Conservation (phyloP, 805 yeast genomes). For the Starmerella khaoyaiensis region DNA sequence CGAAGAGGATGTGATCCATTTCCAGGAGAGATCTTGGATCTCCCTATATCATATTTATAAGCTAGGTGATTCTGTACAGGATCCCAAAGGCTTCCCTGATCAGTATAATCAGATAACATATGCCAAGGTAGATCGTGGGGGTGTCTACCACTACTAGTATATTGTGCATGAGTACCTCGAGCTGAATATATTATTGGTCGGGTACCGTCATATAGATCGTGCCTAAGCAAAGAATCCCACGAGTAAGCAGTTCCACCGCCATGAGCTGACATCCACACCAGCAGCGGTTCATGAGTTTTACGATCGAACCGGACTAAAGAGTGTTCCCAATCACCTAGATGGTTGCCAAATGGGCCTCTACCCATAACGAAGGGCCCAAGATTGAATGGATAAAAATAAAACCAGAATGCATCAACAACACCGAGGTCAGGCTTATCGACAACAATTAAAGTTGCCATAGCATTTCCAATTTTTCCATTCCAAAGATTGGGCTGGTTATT, state of each 20-base stretch:
- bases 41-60: slow-evolving; percentile 58
- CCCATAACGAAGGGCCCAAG: slow-evolving; percentile 97
- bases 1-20: slow-evolving; percentile 37
- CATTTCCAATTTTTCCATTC: slow-evolving; percentile 57
- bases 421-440: slow-evolving; percentile 69
- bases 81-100: slow-evolving; percentile 91
- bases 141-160: slow-evolving; percentile 91
- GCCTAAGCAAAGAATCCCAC: slow-evolving; percentile 55
- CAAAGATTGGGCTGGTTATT: slow-evolving; percentile 54
- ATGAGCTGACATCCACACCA: slow-evolving; percentile 95
- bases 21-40: slow-evolving; percentile 29
- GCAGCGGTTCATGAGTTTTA: slow-evolving; percentile 55
- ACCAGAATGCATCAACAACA: slow-evolving; percentile 93
- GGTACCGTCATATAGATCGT: slow-evolving; percentile 22
- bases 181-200: slow-evolving; percentile 81
- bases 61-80: slow-evolving; percentile 72
- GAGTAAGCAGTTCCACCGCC: slow-evolving; percentile 91
- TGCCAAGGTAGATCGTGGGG: slow-evolving; percentile 91
- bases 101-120: slow-evolving; percentile 84
- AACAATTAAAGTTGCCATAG: slow-evolving; percentile 70
- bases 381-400: slow-evolving; percentile 86
- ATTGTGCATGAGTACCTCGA: slow-evolving; percentile 94
- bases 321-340: slow-evolving; percentile 98
- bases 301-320: slow-evolving; percentile 64
- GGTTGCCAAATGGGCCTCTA: slow-evolving; percentile 92